Evolutionary conservation across 2,329 filamentous ascomycete genomes (phyloP), one percentile per base, ranked within the genome.

Genomic region (Diaporthe caulivora): DNA sequence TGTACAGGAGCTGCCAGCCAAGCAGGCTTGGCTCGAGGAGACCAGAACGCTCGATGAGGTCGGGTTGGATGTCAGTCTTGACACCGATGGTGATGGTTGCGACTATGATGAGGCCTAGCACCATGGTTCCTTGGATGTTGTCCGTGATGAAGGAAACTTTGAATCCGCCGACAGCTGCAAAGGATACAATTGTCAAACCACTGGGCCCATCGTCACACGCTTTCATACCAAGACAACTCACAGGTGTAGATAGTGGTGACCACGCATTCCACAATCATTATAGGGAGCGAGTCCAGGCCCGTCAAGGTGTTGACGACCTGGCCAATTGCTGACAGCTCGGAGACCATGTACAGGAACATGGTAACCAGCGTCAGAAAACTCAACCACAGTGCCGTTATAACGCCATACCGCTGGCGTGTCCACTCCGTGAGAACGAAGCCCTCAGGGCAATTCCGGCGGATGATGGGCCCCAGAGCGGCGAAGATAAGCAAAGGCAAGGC

Each of bases 361-460:
- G 94, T 96, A 65, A 95, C 91, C 65, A 96, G 86, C 57, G 93
- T 95, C 85, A 95, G 87, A 78, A 93, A 88, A 81, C 93, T 95
- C 75, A 97, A 86, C 80, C 94, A 96, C 49, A 95, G 83, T 70
- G 92, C 92, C 9, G 92, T 87, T 44, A 91, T 80, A 3, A 88
- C 80, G 24, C 94, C 94, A 82, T 95, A 97, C 75, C 94, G 89
- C 83, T 95, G 92, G 73, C 93, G 88, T 26, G 93, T 93, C 94
- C 94, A 97, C 81, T 96, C 93, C 0, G 94, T 97, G 76, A 97
- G 84, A 67, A 97, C 93, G 77, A 97, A 97, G 1, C 94, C 94
- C 76, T 95, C 92, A 0, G 94, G 94, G 74, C 93, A 95, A 83
- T 94, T 94, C 78, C 87, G 89, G 69, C 94, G 89, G 79, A 97